Evolutionary conservation across 2,329 filamentous ascomycete species (phyloP).

Genomic region (Trichoderma polysporum): DNA sequence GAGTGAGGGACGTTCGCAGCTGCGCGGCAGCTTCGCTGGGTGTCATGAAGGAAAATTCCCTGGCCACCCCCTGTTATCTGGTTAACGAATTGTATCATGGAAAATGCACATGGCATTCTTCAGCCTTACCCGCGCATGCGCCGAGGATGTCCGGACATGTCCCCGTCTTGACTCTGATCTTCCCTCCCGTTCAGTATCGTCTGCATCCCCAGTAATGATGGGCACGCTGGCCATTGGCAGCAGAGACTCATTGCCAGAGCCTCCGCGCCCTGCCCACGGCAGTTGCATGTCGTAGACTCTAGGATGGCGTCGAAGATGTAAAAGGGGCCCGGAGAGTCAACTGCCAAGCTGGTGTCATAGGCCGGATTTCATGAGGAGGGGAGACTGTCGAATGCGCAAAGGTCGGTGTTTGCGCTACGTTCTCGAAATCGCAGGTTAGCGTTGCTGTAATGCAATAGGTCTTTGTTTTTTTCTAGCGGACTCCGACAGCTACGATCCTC

Average conservation of each 20-base stretch:
- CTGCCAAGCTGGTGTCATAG: constrained; percentile 3
- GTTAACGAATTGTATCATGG: constrained; percentile 21
- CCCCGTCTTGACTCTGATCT: constrained; percentile 32
- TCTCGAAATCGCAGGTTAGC: neutral
- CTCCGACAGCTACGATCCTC: neutral
- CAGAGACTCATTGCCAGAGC: constrained; percentile 34
- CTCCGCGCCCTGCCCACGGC: constrained; percentile 38
- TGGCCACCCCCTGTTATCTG: constrained; percentile 50
- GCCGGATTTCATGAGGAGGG: constrained; percentile 18
- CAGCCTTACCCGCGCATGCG: constrained; percentile 53
- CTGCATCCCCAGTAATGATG: constrained; percentile 33
- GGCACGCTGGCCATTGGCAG: constrained; percentile 38
- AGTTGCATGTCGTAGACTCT: constrained; percentile 37
- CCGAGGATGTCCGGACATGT: constrained; percentile 52
- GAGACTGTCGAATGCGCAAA: constrained; percentile 10
- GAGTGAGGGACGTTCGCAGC: constrained; percentile 76
- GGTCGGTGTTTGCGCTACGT: constrained; percentile 2
- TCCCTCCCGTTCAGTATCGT: constrained; percentile 30
- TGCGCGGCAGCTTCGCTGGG: constrained; percentile 73
- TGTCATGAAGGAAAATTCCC: constrained; percentile 67
- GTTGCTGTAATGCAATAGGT: neutral
- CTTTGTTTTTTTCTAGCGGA: constrained; percentile 4
- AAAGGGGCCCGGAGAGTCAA: constrained; percentile 19
- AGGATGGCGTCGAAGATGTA: constrained; percentile 23
- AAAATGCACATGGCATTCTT: neutral